Conservation (phyloP, 495 filamentous ascomycete species). For the Xylaria bambusicola region DNA sequence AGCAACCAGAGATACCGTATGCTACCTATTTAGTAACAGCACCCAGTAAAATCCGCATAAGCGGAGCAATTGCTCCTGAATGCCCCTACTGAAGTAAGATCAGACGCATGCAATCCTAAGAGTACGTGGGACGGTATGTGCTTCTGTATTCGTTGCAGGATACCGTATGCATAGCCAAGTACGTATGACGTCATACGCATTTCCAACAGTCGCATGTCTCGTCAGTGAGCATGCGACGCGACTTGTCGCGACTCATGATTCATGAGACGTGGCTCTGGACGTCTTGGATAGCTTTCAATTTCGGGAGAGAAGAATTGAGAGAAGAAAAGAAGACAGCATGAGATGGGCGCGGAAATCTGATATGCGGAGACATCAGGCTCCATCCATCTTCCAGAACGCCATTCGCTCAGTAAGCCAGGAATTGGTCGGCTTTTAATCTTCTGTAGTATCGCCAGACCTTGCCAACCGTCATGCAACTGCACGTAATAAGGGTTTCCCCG, state of each 20-base stretch:
- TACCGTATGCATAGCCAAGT: not conserved
- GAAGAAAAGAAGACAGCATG: not conserved
- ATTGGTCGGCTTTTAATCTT: not conserved
- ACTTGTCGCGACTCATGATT: not conserved
- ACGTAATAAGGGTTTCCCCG: constrained; percentile 1
- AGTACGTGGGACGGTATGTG: too few species aligned
- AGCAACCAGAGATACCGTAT: not conserved
- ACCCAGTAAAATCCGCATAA: constrained; percentile 2
- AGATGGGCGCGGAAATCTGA: not conserved
- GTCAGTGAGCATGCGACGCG: not conserved
- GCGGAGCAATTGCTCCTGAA: constrained; percentile 10
- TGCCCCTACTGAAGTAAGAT: not conserved
- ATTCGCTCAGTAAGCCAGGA: not conserved
- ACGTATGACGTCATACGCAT: not conserved
- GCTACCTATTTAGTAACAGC: not conserved
- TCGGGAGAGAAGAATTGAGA: not conserved
- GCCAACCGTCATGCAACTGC: not conserved
- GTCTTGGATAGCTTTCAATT: not conserved
- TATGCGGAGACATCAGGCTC: not conserved
- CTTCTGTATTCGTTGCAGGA: not conserved
- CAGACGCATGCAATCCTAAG: not conserved
- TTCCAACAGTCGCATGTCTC: not conserved
- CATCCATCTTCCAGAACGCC: constrained; percentile 7
- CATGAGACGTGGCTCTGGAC: not conserved
- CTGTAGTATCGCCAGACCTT: not conserved